Evolutionary conservation across 352 stramenopile genomes (phyloP).

Genomic region (Phytopythium boreale): DNA sequence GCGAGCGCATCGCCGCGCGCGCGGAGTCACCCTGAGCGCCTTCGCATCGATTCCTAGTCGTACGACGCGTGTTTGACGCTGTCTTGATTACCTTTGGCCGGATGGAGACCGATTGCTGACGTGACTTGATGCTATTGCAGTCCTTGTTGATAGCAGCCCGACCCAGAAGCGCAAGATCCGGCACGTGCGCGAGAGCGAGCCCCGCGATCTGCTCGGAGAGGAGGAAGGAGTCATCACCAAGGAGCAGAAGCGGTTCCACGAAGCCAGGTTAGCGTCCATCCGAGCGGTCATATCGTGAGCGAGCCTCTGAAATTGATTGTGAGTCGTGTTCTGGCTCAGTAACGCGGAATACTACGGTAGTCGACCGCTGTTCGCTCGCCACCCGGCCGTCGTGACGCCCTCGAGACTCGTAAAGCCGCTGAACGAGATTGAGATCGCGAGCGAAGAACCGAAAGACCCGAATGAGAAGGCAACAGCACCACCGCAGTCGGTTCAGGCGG

Average conservation of each 20-base stretch:
- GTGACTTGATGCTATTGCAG: slow-evolving; percentile 6
- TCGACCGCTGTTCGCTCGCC: background rate
- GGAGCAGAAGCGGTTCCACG: slow-evolving; percentile 60
- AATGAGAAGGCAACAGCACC: background rate
- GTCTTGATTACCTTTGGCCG: background rate
- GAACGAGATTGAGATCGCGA: slow-evolving; percentile 51
- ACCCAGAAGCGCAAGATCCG: slow-evolving; percentile 75
- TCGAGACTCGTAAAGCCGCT: slow-evolving; percentile 56
- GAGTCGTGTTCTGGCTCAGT: background rate
- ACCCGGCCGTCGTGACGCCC: slow-evolving; percentile 33
- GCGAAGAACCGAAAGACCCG: background rate
- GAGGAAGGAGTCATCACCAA: slow-evolving; percentile 27
- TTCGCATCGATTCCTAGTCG: slow-evolving; percentile 16
- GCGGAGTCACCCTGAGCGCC: slow-evolving; percentile 14
- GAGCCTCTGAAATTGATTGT: background rate
- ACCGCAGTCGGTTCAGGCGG: background rate
- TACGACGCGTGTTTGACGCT: slow-evolving; percentile 14
- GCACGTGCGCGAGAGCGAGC: slow-evolving; percentile 35
- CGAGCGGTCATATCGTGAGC: background rate
- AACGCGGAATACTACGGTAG: slow-evolving; percentile 3
- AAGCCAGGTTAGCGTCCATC: slow-evolving; percentile 23
- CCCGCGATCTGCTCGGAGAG: slow-evolving; percentile 29
- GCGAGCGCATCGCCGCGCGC: slow-evolving; percentile 26
- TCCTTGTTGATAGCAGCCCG: slow-evolving; percentile 49
- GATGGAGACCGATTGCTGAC: background rate